A percentile compares a stretch with the other conserved stretches of the same genome.
Conservation (phyloP, 805 yeast genomes). For the Metschnikowia kunwiensis region DNA sequence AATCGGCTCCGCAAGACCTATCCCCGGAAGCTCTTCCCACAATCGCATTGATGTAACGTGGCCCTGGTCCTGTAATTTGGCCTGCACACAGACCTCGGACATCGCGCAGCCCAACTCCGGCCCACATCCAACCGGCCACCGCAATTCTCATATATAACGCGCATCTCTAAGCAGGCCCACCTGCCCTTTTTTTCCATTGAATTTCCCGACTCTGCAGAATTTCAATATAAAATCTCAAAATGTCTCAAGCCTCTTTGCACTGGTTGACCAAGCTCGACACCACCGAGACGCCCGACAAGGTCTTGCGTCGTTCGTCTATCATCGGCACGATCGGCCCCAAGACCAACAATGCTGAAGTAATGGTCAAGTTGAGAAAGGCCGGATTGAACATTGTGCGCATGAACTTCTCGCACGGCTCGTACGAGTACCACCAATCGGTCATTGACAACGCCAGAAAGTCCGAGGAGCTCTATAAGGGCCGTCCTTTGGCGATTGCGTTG, state of each 20-base stretch:
- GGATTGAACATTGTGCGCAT: constrained; percentile 97
- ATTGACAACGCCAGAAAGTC: constrained; percentile 95
- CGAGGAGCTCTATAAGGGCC: constrained; percentile 84
- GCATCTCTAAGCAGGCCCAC: no score
- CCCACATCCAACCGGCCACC: constrained; percentile 27
- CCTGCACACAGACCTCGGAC: constrained; percentile 15
- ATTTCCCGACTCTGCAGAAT: not conserved
- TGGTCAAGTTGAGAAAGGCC: constrained; percentile 88
- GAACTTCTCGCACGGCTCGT: constrained; percentile 98
- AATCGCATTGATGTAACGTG: no score
- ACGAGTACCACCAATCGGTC: constrained; percentile 96
- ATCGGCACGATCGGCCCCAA: constrained; percentile 99
- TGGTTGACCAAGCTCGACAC: constrained; percentile 84
- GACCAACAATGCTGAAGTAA: constrained; percentile 83
- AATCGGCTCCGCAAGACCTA: no score
- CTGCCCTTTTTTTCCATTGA: not conserved
- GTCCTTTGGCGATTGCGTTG: constrained; percentile 97
- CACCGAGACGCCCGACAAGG: constrained; percentile 68
- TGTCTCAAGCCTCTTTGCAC: constrained; percentile 52
- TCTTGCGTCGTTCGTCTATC: constrained; percentile 90
- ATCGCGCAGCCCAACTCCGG: constrained; percentile 21
- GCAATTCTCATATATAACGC: constrained; percentile 11
- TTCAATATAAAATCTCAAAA: constrained; percentile 10
- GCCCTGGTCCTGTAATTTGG: no score
- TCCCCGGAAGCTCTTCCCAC: no score